These are phyloP conservation scores for Nicotiana undulata DNA, from an alignment of 257 asterid genomes.

Conservation along the genomic window DNA sequence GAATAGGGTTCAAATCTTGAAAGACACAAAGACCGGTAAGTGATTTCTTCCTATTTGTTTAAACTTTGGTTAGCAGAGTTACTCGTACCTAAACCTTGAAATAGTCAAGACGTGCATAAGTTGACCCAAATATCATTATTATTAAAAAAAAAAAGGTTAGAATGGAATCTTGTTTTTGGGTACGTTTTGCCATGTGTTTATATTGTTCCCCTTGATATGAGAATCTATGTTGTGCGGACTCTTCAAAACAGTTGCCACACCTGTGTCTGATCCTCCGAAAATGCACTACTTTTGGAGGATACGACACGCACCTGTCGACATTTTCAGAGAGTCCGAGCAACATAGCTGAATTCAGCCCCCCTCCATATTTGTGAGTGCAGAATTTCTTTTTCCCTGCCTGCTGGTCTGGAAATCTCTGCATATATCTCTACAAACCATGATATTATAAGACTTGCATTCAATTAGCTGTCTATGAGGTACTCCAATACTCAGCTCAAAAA, in stretches of 20 bases:
- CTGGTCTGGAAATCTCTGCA: neutral
- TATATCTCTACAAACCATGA: neutral
- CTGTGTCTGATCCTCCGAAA: too few species aligned
- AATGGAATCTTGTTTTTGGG: neutral
- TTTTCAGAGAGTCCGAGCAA: too few species aligned
- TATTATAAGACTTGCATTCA: neutral
- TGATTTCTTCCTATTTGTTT: neutral
- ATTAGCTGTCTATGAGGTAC: neutral
- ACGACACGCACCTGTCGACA: too few species aligned
- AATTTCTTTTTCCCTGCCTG: neutral
- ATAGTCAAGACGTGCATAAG: neutral
- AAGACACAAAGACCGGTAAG: neutral
- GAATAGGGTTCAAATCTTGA: neutral
- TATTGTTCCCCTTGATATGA: neutral
- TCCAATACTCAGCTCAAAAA: neutral
- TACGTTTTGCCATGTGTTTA: neutral
- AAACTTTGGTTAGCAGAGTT: neutral
- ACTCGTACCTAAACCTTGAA: neutral
- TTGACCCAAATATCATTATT: neutral
- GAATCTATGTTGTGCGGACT: too few species aligned
- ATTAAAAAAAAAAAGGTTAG: neutral
- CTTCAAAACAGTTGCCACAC: too few species aligned
- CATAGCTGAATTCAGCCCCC: neutral
- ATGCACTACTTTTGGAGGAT: too few species aligned
- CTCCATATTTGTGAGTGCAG: neutral